Evolutionary conservation across 352 stramenopile species (phyloP).

Genomic region (Globisporangium cylindrosporum): DNA sequence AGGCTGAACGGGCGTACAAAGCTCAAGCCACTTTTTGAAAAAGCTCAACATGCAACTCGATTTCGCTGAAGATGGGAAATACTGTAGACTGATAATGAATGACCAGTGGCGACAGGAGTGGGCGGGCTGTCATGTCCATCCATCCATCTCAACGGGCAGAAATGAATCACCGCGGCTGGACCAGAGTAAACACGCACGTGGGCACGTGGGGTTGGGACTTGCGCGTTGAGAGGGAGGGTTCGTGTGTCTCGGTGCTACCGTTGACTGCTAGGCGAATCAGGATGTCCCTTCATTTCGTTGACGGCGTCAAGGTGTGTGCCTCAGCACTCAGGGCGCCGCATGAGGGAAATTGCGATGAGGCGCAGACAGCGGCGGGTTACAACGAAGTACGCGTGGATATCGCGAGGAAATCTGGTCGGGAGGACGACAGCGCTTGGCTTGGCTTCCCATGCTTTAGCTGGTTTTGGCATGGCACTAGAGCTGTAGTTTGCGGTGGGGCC

Average conservation of each 20-base stretch:
- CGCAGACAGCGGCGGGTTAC: too few relatives aligned
- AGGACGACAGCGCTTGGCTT: not conserved
- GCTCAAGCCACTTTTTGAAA: not conserved
- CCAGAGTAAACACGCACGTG: not conserved
- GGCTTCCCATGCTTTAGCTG: not conserved
- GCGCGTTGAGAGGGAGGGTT: not conserved
- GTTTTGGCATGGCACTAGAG: not conserved
- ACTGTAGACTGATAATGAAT: not conserved
- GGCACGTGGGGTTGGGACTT: not conserved
- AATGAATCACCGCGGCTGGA: not conserved
- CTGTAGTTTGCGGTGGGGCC: not conserved
- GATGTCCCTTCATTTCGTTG: conserved; percentile 3
- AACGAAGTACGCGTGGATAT: not conserved
- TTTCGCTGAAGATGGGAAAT: not conserved
- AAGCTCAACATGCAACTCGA: not conserved
- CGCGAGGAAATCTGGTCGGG: not conserved
- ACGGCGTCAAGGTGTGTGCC: not conserved
- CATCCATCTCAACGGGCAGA: not conserved
- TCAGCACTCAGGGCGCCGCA: not conserved
- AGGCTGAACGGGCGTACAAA: not conserved
- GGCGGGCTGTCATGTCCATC: not conserved
- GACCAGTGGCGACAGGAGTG: not conserved
- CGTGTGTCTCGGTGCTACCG: not conserved
- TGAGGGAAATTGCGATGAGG: not conserved
- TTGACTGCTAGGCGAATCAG: not conserved